Conservation (phyloP, 2,329 filamentous ascomycete genomes). For the Ceratocystis albifundus region DNA sequence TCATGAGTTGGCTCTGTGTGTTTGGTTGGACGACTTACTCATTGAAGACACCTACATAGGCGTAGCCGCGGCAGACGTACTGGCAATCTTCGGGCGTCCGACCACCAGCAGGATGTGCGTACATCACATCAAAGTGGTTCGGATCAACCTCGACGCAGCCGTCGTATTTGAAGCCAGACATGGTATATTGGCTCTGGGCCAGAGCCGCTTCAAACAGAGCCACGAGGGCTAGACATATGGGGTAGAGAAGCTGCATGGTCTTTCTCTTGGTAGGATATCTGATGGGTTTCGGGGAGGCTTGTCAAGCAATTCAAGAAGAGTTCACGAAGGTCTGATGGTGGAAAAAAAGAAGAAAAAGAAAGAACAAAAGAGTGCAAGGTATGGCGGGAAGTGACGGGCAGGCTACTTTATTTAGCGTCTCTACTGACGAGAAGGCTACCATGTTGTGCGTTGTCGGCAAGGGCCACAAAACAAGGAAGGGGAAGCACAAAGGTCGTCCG, state of each 20-base stretch:
- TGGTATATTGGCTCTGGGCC: constrained; percentile 21
- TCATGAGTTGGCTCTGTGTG: too few species aligned
- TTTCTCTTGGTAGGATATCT: not conserved
- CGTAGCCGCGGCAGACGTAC: constrained; percentile 20
- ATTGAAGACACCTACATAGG: constrained; percentile 23
- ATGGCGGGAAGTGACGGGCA: not conserved
- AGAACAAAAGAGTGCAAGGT: not conserved
- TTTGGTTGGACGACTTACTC: constrained; percentile 18
- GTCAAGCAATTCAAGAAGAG: not conserved
- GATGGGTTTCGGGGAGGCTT: not conserved
- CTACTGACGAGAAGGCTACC: not conserved
- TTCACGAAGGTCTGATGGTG: not conserved
- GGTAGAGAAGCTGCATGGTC: constrained; percentile 15
- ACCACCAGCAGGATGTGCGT: constrained; percentile 19
- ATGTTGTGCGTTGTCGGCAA: not conserved
- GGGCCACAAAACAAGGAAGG: not conserved
- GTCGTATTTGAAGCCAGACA: constrained; percentile 20
- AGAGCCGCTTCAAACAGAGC: constrained; percentile 9
- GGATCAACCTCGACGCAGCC: constrained; percentile 22
- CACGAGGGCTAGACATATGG: constrained; percentile 3
- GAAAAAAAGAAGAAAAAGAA: too few species aligned
- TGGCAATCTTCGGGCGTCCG: constrained; percentile 24
- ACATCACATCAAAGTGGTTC: constrained; percentile 3
- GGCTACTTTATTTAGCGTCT: not conserved
- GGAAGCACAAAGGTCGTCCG: not conserved